These are phyloP conservation scores for Candida sp. DNA, from an alignment of 1,139 yeast species.

Conservation along the genomic window DNA sequence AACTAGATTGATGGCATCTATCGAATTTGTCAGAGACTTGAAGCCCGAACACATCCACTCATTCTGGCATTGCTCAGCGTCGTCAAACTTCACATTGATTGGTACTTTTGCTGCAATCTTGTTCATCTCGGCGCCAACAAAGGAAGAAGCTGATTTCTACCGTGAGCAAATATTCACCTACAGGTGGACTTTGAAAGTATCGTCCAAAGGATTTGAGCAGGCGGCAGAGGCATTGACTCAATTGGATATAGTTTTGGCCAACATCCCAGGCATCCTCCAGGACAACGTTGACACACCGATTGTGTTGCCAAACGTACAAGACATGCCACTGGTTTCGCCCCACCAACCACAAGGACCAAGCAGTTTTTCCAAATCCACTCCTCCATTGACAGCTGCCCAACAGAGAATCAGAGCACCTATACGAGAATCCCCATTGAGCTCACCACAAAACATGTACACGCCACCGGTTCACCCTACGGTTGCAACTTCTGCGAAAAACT, in stretches of 20 bases:
- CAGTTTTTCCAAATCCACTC: background rate
- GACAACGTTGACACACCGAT: conserved; percentile 48
- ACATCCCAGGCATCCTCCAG: conserved; percentile 67
- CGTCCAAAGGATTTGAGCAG: conserved; percentile 76
- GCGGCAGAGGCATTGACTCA: conserved; percentile 71
- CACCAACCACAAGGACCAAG: conserved; percentile 10
- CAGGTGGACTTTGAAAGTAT: conserved; percentile 72
- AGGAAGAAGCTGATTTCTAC: conserved; percentile 67
- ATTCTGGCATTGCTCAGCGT: conserved; percentile 87
- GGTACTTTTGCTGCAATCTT: conserved; percentile 88
- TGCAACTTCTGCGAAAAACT: conserved; percentile 13
- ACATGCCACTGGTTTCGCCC: conserved; percentile 5
- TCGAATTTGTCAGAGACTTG: conserved; percentile 77
- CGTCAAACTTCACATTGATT: conserved; percentile 77
- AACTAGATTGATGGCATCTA: conserved; percentile 78
- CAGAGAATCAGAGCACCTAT: conserved; percentile 9
- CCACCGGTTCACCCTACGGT: conserved; percentile 13
- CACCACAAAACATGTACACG: conserved; percentile 25
- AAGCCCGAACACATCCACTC: conserved; percentile 84
- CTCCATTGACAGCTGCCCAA: conserved; percentile 1
- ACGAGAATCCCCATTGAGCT: conserved; percentile 22
- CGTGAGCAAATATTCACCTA: conserved; percentile 75
- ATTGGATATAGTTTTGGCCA: conserved; percentile 66
- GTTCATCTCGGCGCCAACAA: conserved; percentile 60
- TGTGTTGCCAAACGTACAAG: conserved; percentile 39